Conservation (phyloP, 768 basidiomycete genomes). For the Phaffia australis region DNA sequence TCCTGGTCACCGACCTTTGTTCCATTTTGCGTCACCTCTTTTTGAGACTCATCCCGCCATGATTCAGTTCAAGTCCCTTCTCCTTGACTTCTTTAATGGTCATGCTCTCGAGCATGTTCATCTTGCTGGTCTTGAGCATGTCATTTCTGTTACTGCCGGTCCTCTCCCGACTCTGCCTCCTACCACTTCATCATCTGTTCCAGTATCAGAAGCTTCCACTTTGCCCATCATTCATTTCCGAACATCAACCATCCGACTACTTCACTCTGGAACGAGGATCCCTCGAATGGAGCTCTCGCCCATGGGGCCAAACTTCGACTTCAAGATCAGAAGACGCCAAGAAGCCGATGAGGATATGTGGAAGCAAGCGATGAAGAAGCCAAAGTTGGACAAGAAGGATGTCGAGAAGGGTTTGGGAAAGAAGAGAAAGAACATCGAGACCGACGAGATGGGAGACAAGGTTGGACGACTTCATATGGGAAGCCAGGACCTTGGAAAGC, state of each 20-base stretch:
- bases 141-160: conserved; percentile 67
- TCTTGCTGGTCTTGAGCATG: conserved; percentile 71
- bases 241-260: conserved; percentile 64
- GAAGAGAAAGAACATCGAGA: conserved; percentile 86
- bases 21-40: conserved; percentile 90
- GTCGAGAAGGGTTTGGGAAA: conserved; percentile 68
- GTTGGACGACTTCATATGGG: conserved; percentile 79
- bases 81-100: conserved; percentile 82
- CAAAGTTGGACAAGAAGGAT: conserved; percentile 79
- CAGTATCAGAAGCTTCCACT: conserved; percentile 39
- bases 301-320: conserved; percentile 86
- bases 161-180: conserved; percentile 46
- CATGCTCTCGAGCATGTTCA: conserved; percentile 73
- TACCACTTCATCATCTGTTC: conserved; percentile 25
- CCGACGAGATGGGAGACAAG: conserved; percentile 96
- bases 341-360: conserved; percentile 65
- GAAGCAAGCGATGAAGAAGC: conserved; percentile 68
- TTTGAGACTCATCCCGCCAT: conserved; percentile 92
- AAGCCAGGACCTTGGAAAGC: conserved; percentile 71
- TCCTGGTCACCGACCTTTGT: conserved; percentile 76
- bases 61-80: conserved; percentile 78
- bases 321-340: conserved; percentile 62
- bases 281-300: conserved; percentile 72
- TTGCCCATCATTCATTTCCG: conserved; percentile 83
- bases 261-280: conserved; percentile 60